Percentiles rank a stretch among this genome's conserved stretches.
Evolutionary conservation across 2,329 filamentous ascomycete species (phyloP).

Genomic region (Colletotrichum costaricense): DNA sequence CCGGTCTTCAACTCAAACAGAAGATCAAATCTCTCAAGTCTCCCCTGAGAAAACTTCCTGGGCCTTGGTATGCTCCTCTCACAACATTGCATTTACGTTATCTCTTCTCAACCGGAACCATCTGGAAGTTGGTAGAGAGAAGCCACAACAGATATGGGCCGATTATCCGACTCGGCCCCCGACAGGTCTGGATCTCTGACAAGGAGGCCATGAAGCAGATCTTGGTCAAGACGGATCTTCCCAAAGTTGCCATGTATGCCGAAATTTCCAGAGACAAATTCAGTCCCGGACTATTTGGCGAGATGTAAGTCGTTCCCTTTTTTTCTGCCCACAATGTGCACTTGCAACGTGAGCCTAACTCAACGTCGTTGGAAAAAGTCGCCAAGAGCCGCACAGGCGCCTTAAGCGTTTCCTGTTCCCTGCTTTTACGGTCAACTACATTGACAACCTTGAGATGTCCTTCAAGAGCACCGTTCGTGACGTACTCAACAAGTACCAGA

Average conservation of each 20-base stretch:
- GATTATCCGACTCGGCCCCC: conserved; percentile 38
- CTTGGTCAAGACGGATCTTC: conserved; percentile 37
- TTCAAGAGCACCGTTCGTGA: conserved; percentile 38
- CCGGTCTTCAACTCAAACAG: conserved; percentile 12
- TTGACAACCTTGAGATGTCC: conserved; percentile 39
- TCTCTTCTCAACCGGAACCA: conserved; percentile 38
- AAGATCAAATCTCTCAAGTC: conserved; percentile 27
- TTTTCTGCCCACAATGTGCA: not conserved
- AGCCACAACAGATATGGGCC: conserved; percentile 37
- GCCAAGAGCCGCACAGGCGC: conserved; percentile 39
- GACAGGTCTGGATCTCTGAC: conserved; percentile 40
- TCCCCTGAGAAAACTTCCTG: conserved; percentile 29
- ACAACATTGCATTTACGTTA: conserved; percentile 38
- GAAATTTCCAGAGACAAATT: conserved; percentile 37
- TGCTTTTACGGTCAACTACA: conserved; percentile 41
- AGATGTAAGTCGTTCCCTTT: conserved; percentile 34
- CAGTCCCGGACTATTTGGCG: conserved; percentile 38
- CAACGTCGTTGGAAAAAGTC: conserved; percentile 15
- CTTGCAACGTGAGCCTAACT: not conserved
- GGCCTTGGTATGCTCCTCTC: conserved; percentile 38
- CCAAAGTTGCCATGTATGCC: conserved; percentile 40
- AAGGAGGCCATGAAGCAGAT: conserved; percentile 39
- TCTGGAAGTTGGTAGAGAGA: conserved; percentile 39
- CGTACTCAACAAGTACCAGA: conserved; percentile 27
- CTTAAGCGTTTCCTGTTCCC: conserved; percentile 42